These are phyloP conservation scores for Quillaja saponaria DNA, from an alignment of 306 rosid genomes.

Conservation along the genomic window DNA sequence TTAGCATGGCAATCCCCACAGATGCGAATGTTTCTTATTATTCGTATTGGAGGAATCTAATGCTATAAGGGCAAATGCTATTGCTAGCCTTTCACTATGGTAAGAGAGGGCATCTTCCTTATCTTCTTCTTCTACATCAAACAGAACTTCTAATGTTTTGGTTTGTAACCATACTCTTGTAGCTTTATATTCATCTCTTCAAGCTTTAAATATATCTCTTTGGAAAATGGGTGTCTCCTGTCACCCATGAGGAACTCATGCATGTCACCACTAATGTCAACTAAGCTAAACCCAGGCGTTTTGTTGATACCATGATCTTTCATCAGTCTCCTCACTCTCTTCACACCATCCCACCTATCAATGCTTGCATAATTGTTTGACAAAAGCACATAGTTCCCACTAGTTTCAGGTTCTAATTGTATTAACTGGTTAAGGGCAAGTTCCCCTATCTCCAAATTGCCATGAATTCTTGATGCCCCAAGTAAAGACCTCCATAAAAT, in stretches of 20 bases:
- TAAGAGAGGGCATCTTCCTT: constrained; percentile 47
- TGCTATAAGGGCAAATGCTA: constrained; percentile 45
- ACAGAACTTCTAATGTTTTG: constrained; percentile 33
- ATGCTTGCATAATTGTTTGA: constrained; percentile 47
- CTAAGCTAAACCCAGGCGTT: constrained; percentile 50
- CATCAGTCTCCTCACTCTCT: constrained; percentile 49
- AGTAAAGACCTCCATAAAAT: constrained; percentile 53
- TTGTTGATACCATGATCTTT: constrained; percentile 42
- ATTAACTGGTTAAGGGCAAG: constrained; percentile 40
- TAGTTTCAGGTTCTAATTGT: constrained; percentile 17
- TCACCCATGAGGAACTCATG: constrained; percentile 51
- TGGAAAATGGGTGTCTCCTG: constrained; percentile 41
- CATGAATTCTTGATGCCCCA: constrained; percentile 49
- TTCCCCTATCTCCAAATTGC: constrained; percentile 42
- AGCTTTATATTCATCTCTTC: constrained; percentile 41
- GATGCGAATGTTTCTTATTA: constrained; percentile 46
- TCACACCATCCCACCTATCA: constrained; percentile 46
- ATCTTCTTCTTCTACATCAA: constrained; percentile 53
- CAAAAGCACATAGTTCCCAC: constrained; percentile 38
- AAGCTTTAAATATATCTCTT: constrained; percentile 42
- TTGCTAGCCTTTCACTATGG: constrained; percentile 48
- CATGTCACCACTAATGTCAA: constrained; percentile 46
- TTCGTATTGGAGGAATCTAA: constrained; percentile 36
- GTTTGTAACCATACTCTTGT: constrained; percentile 29
- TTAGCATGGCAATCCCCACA: constrained; percentile 42